These are phyloP conservation scores for Flaveria bidentis DNA, from an alignment of 129 eudicot species.

Conservation along the genomic window DNA sequence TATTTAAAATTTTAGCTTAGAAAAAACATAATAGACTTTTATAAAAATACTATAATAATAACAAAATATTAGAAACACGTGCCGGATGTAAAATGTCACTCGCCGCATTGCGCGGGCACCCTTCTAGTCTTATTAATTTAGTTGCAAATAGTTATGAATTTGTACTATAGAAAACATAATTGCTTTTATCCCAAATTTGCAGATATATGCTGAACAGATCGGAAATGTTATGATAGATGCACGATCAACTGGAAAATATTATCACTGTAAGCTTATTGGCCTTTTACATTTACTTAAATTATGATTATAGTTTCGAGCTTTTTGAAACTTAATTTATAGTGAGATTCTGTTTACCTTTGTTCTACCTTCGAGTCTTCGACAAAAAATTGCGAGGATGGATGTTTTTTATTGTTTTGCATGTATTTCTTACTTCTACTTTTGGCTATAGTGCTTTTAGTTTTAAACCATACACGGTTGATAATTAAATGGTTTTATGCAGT, in stretches of 20 bases:
- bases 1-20: no score
- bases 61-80: no score
- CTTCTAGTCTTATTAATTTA: no score
- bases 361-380: constrained; percentile 25
- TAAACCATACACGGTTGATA: constrained; percentile 1
- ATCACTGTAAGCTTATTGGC: constrained; percentile 76
- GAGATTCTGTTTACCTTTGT: constrained; percentile 15
- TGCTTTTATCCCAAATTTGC: constrained; percentile 8
- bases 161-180: not conserved
- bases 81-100: no score
- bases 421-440: not conserved
- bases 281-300: not conserved
- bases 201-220: constrained; percentile 98
- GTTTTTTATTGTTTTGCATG: not conserved
- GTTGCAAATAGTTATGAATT: not conserved
- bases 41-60: no score
- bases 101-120: no score
- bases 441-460: not conserved
- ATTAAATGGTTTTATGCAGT: constrained; percentile 50
- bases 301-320: not conserved
- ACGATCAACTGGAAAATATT: constrained; percentile 97
- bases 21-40: no score
- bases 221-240: constrained; percentile 99
- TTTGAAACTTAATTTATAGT: not conserved
- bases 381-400: constrained; percentile 7